Base-by-base conservation (phyloP, 192 early-diverging fungal species). In the Rhizoclosmatium sp. region DNA sequence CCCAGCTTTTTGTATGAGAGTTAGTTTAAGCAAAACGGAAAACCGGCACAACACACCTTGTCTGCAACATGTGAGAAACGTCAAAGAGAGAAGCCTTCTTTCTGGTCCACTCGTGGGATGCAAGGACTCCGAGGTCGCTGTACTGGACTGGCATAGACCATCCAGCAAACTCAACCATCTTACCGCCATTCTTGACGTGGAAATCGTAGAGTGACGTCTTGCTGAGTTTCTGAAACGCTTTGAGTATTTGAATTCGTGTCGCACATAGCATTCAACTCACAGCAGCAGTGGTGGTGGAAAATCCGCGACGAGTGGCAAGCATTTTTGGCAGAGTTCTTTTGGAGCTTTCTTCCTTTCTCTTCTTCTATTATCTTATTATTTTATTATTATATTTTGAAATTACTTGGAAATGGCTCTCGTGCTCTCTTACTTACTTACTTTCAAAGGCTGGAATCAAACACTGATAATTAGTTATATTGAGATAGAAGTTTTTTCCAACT, bases 51-150 rank as follows among this genome's bases (percentile, higher is more conserved):
- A 75, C 62, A 69, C 85, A 94, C 89, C 92, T 88, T 44, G 95
- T 95, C 84, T 98, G 97, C 72, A 98, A 88, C 98, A 99, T 99
- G 84, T 99, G 98, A 40, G 95, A 96, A 47, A 99, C 98, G 85
- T 99, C 98, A 84, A 99, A 99, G 59, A 99, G 87, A 3, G 95
- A 96, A 2, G 96, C 94, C 61, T 96, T 91, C 80, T 92, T 83
- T 77, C 98, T 89, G 31, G 96, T 97, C 88, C 88, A 90, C 42
- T 91, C 83, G 82, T 98, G 98, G n/a, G 94, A 95, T 49, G 93
- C 93, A 44, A 98, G 86, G 5, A 95, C 92, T 56, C 97, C 96
- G 82, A 93, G 88, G 79, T 89, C 88, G 42, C 88, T 76, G 83
- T 98, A 99, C 79, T 94, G 92, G 70, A 99, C 92, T 47, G 98